Percentiles rank a stretch among this genome's conserved stretches.
These are phyloP conservation scores for Spizellomyces sp. DNA, from an alignment of 192 early-diverging fungal genomes.

Conservation along the genomic window DNA sequence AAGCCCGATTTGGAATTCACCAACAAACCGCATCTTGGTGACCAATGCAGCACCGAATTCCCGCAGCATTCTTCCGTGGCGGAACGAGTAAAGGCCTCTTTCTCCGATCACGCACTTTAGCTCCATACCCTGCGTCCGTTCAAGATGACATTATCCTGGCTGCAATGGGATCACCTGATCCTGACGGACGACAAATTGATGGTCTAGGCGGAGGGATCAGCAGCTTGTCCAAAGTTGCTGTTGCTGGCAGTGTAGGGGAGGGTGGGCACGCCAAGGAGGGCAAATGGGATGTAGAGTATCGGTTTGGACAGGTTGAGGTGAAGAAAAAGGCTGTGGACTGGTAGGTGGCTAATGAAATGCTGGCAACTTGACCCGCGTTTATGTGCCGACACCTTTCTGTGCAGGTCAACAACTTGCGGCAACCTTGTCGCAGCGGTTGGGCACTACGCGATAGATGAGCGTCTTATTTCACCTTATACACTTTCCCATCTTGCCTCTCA, in stretches of 20 bases:
- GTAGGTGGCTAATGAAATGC: neutral
- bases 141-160: conserved; percentile 8
- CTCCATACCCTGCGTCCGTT: neutral
- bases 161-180: conserved; percentile 12
- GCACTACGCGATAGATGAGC: neutral
- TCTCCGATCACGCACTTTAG: neutral
- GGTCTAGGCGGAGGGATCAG: conserved; percentile 6
- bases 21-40: too few relatives aligned
- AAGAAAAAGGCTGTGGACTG: neutral
- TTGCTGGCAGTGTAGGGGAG: neutral
- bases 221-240: conserved; percentile 8
- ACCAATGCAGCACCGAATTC: conserved; percentile 2
- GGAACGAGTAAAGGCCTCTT: conserved; percentile 10
- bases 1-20: too few relatives aligned
- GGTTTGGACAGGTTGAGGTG: conserved; percentile 11
- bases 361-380: too few relatives aligned
- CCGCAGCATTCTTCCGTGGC: conserved; percentile 14
- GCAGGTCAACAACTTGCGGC: conserved; percentile 6
- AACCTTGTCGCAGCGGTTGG: conserved; percentile 14
- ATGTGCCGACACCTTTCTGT: neutral
- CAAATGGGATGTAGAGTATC: conserved; percentile 8
- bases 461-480: neutral
- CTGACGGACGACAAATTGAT: conserved; percentile 13
- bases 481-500: neutral
- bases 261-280: neutral